Evolutionary conservation across 805 yeast species (phyloP).

Genomic region (Yamadazyma sp.): DNA sequence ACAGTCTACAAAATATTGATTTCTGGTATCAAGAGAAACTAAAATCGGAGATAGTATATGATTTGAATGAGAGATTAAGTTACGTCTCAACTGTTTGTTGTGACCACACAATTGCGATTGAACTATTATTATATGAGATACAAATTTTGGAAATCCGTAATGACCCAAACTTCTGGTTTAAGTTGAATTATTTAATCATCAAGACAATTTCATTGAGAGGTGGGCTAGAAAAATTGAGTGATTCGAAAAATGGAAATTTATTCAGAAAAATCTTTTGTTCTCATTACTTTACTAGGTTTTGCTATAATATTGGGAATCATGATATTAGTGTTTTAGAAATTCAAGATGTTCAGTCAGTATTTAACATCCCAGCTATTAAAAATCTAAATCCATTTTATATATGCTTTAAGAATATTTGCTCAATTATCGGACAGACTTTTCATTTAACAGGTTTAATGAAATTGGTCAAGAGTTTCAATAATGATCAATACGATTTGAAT

Average conservation of each 20-base stretch:
- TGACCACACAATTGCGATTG: conserved; percentile 3
- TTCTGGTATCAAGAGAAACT: not conserved
- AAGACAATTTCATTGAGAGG: conserved; percentile 3
- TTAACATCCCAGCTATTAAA: not conserved
- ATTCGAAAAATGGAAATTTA: not conserved
- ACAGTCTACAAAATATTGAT: not conserved
- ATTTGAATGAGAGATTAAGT: not conserved
- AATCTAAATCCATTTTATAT: not conserved
- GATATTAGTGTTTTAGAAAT: conserved; percentile 1
- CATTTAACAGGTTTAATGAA: conserved; percentile 2
- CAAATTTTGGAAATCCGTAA: not conserved
- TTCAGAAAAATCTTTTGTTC: conserved; percentile 1
- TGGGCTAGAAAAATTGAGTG: not conserved
- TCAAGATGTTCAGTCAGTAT: conserved; percentile 1
- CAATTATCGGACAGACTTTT: conserved; percentile 1
- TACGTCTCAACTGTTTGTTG: conserved; percentile 4
- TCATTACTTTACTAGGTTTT: conserved; percentile 2
- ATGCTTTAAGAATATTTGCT: not conserved
- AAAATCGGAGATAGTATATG: not conserved
- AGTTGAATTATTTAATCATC: not conserved
- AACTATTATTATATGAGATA: conserved; percentile 1
- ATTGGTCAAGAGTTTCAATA: not conserved
- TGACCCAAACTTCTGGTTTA: not conserved
- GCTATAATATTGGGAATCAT: conserved; percentile 1
- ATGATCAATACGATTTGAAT: not conserved